Base-by-base conservation (phyloP, 495 filamentous ascomycete species). In the Aspergillus asperescens region DNA sequence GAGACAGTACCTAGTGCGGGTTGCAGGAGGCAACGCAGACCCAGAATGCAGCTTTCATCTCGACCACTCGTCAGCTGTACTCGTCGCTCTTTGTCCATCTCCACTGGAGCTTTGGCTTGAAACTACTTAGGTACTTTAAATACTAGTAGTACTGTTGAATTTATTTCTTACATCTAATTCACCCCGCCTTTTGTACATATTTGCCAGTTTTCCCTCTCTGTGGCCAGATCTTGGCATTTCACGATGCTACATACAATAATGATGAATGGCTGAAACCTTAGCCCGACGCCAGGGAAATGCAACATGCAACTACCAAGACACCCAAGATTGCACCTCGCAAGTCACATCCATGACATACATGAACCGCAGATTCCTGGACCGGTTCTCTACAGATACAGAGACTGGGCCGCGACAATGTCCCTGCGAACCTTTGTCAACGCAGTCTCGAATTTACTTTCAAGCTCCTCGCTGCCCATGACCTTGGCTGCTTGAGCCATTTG, bases 401-500 rank as follows among this genome's bases (percentile, higher is more conserved):
- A 89, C 75, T 95, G 90, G 58, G 91, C 90, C 43, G 91, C 89
- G 50, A 96, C 91, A 66, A 96, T 90, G 64, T 95, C 90, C 61
- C 93, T 77, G 70, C 84, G 81, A 16, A 97, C 83, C 81, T 95
- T 94, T 40, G 74, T 73, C 59, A 98, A 71, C 28, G 87, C 83
- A 49, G 80, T 73, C 66, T 95, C 89, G 59, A 98, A 98, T 64
- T 88, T 97, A 60, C 82, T 72, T 67, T 90, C 84, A 47, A 98
- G 76, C 52, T 96, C 93, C 56, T 95, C 87, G 64, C 84, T 95
- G 48, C 93, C 93, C 94, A 98, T 98, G 47, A 95, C 91, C 71
- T 95, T 96, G 56, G 86, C 81, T 34, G 89, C 93, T 71, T 96
- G 87, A n/a, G 87, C 92, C 81, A 97, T 95, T 69, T 98, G 93